Base-by-base conservation (phyloP, 2,329 filamentous ascomycete species). In the Phaeosphaeriaceae sp. region DNA sequence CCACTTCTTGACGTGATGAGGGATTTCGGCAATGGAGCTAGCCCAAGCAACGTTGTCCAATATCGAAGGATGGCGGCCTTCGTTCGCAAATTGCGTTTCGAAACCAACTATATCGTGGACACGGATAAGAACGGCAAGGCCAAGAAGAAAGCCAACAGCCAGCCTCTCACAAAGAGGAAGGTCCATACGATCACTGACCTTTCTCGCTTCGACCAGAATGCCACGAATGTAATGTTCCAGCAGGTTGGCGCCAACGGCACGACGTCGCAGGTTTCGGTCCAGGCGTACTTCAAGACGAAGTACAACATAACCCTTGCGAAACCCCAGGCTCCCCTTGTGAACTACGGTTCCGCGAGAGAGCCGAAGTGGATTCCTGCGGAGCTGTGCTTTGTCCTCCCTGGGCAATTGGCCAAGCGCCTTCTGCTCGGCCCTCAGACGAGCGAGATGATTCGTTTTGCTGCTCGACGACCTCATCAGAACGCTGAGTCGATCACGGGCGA, bases 151-250 rank as follows among this genome's bases (percentile, higher is more conserved):
- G 58, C 59, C 3, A 56, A 60, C 60, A 23, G 72, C 48, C 22
- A 24, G 52, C n/a, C 59, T 1, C 13, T 66, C 1, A 68, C 60
- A 0, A 70, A 69, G 55, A 61, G 60, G 15, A 76, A 78, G 26
- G 55, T 77, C 42, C 82, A 80, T 62, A 76, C 73, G 4, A 79
- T 83, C 10, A 56, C 55, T 4, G 75, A 70, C 0, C 60, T 83
- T 2, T 79, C 79, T 1, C 30, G 52, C 1, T 77, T 61, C 13
- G 55, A 56, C n/a, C 67, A 73, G 3, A 77, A 82, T 48, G 77
- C 77, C 0, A 65, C 64, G 8, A 74, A 67, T 19, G 60, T 61
- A 9, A 62, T 26, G 0, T 75, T 77, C 49, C 17, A 48, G 0
- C 52, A 56, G 30, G 59, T 50, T 0, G 56, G 60, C 28, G 46